A percentile compares a stretch with the other conserved stretches of the same genome.
Evolutionary conservation across 495 filamentous ascomycete genomes (phyloP).

Genomic region (Aspergillus sparsus): DNA sequence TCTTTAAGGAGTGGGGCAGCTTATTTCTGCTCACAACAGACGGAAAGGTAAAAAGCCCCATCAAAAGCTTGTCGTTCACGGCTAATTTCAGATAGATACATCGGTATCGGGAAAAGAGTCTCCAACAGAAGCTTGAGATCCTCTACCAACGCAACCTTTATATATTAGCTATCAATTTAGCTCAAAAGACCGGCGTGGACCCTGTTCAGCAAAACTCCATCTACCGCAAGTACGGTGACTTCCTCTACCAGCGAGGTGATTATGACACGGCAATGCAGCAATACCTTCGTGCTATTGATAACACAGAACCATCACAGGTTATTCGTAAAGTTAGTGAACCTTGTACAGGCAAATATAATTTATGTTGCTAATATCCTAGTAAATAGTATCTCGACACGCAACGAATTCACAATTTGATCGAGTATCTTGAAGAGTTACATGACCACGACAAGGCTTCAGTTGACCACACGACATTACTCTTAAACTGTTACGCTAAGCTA

Average conservation of each 20-base stretch:
- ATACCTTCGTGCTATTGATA: slow-evolving; percentile 93
- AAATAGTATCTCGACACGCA: slow-evolving; percentile 86
- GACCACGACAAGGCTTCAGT: slow-evolving; percentile 90
- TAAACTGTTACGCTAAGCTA: slow-evolving; percentile 97
- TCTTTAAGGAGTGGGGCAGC: slow-evolving; percentile 90
- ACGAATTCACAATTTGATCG: slow-evolving; percentile 93
- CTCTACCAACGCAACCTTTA: slow-evolving; percentile 93
- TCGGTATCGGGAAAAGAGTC: slow-evolving; percentile 87
- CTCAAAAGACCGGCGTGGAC: slow-evolving; percentile 82
- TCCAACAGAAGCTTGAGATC: slow-evolving; percentile 90
- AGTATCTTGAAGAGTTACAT: slow-evolving; percentile 95
- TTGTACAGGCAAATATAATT: background rate
- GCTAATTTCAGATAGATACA: slow-evolving; percentile 58
- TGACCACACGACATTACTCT: slow-evolving; percentile 91
- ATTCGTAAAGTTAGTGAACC: slow-evolving; percentile 71
- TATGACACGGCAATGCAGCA: slow-evolving; percentile 98
- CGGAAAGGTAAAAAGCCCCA: slow-evolving; percentile 66
- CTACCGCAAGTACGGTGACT: slow-evolving; percentile 91
- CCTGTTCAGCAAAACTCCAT: slow-evolving; percentile 82
- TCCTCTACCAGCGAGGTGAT: slow-evolving; percentile 90
- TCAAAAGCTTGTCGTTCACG: background rate
- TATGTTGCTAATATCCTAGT: slow-evolving; percentile 25
- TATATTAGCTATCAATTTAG: slow-evolving; percentile 86
- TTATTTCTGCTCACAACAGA: slow-evolving; percentile 84
- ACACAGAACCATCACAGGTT: slow-evolving; percentile 90